Evolutionary conservation across 2,329 filamentous ascomycete genomes (phyloP), one percentile per base, ranked within the genome.

Genomic region (Pyricularia sp.): DNA sequence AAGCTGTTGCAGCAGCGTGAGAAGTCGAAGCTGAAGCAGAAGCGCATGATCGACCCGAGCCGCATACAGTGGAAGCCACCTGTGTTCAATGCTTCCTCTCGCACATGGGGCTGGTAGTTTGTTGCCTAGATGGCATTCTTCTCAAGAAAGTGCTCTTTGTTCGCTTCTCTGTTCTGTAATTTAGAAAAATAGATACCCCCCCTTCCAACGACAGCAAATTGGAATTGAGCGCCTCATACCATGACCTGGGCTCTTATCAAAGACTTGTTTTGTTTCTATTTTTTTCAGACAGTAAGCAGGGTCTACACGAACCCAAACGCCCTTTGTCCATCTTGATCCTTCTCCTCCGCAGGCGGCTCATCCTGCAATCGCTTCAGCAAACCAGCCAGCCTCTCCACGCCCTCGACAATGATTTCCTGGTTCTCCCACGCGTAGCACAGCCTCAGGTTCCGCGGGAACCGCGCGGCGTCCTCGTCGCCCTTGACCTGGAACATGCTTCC

Each of bases 11-110:
- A 90, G 77, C 88, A 92, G 75, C 86, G 91, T 72, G 91, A 93
- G 73, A 96, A 93, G 80, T 88, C 92, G 72, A 93, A 91, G 79
- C 77, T 87, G 68, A 97, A 96, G 79, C 88, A 90, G 70, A 90
- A 90, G 78, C 85, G 91, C 68, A 81, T 86, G 64, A 94, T 99
- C 72, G 91, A 97, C 71, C 85, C 94, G 0, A 85, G 88, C 25
- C 86, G 87, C 74, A 88, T 99, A 69, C 90, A 93, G 75, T 99
- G 95, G 95, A 98, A 97, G 79, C 94, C 95, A 12, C 95, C 95
- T 0, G 92, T 97, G 0, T 98, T 98, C 76, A 94, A 91, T 30
- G 94, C 94, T 0, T 92, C 91, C 17, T 92, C 88, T 73, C 86
- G 94, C 74, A 98, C 94, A 14, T 98, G 95, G 95, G 96, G 94